These are phyloP conservation scores for Fusarium sp. DNA, from an alignment of 2,329 filamentous ascomycete species.

Conservation along the genomic window DNA sequence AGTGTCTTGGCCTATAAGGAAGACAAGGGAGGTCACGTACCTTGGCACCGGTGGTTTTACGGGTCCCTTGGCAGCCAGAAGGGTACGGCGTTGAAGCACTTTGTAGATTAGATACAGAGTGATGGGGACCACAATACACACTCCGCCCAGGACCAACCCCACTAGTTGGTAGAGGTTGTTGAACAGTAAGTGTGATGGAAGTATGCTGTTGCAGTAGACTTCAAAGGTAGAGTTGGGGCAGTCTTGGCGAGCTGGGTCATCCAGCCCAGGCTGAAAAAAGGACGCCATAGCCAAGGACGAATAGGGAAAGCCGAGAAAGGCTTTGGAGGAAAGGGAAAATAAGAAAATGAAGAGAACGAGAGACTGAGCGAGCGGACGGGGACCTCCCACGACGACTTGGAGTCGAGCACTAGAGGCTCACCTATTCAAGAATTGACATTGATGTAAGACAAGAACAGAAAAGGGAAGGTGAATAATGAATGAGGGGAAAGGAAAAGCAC, in stretches of 20 bases:
- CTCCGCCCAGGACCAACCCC: neutral
- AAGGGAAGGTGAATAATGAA: neutral
- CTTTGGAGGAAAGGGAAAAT: neutral
- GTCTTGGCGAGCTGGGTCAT: neutral
- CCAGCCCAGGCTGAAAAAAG: neutral
- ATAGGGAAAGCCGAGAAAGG: neutral
- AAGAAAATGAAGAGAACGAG: neutral
- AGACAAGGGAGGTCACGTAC: neutral
- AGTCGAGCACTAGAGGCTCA: neutral
- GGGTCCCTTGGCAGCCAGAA: neutral
- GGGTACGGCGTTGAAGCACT: neutral
- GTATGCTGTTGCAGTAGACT: neutral
- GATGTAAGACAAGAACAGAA: neutral
- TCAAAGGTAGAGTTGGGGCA: neutral
- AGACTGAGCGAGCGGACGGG: neutral
- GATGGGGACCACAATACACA: neutral
- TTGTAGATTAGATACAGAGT: neutral
- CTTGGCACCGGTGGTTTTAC: neutral
- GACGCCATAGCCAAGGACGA: neutral
- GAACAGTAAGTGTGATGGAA: neutral
- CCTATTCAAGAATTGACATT: neutral
- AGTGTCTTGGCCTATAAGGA: neutral
- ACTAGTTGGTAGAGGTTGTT: neutral
- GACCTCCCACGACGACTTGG: neutral
- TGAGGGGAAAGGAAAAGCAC: neutral